A percentile compares a stretch with the other conserved stretches of the same genome.
phyloP scores from a whole-genome alignment of 2,329 filamentous ascomycete genomes.

The Phaeophleospora eucalypticola region DNA sequence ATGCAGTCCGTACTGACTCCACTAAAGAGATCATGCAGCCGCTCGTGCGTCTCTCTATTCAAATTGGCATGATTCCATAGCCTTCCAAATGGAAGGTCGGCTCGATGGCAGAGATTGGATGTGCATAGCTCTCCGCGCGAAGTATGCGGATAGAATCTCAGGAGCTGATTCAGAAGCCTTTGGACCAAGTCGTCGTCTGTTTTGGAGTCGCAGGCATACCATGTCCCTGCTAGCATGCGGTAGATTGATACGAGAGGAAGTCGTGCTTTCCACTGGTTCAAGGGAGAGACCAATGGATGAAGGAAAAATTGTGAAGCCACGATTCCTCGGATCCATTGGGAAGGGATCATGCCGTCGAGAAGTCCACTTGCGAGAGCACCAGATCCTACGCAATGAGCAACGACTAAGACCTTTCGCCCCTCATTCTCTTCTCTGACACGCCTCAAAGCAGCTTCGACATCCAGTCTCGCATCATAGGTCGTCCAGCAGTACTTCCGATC shows the following conservation, averaged over 20 bases:
- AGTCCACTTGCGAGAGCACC: constrained; percentile 46
- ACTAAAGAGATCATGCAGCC: constrained; percentile 59
- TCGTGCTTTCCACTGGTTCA: constrained; percentile 45
- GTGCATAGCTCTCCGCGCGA: constrained; percentile 55
- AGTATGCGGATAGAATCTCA: constrained; percentile 56
- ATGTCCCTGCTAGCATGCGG: constrained; percentile 45
- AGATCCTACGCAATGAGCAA: constrained; percentile 62
- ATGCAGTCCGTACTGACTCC: constrained; percentile 33
- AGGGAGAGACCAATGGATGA: background rate
- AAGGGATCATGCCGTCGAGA: background rate
- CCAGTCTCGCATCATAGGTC: constrained; percentile 57
- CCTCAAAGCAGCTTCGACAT: constrained; percentile 54
- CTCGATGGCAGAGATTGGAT: constrained; percentile 59
- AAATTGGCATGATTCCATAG: constrained; percentile 62
- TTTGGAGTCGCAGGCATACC: constrained; percentile 51
- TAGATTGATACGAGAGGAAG: constrained; percentile 49
- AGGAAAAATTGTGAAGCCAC: background rate
- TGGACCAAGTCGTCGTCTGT: constrained; percentile 48
- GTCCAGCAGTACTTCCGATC: constrained; percentile 49
- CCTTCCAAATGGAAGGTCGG: constrained; percentile 56
- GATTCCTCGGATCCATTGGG: background rate
- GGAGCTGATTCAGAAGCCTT: constrained; percentile 1
- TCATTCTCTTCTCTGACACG: background rate
- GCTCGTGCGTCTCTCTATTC: constrained; percentile 61
- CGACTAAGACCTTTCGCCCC: constrained; percentile 46